A percentile compares a stretch with the other conserved stretches of the same genome.
Evolutionary conservation across 169 alveolate species (phyloP).

Genomic region (Cytauxzoon felis): DNA sequence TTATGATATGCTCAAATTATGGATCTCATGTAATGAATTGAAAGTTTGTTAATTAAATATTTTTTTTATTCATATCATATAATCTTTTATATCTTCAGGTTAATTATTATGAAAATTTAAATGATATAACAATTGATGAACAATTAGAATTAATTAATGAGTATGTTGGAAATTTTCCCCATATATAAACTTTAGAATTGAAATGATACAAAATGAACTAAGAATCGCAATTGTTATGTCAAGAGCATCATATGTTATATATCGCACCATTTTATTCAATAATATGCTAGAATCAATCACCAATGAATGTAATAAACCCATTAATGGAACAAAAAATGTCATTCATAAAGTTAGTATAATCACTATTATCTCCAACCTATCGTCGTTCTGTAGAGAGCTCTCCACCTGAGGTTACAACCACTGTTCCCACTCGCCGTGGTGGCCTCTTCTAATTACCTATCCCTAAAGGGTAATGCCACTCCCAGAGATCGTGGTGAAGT

Average conservation of each 20-base stretch:
- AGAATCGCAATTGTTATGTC: conserved; percentile 37
- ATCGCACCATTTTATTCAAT: conserved; percentile 56
- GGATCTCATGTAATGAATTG: conserved; percentile 58
- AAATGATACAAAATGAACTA: conserved; percentile 46
- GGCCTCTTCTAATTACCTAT: too few relatives aligned
- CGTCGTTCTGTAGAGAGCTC: too few relatives aligned
- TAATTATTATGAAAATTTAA: conserved; percentile 53
- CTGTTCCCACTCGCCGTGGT: too few relatives aligned
- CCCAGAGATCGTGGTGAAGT: too few relatives aligned
- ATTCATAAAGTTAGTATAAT: neutral
- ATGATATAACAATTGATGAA: conserved; percentile 26
- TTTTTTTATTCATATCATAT: neutral
- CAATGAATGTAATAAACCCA: conserved; percentile 2
- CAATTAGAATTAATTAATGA: conserved; percentile 25
- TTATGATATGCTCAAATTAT: conserved; percentile 43
- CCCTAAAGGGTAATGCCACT: too few relatives aligned
- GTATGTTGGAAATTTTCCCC: neutral
- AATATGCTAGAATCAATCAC: conserved; percentile 31
- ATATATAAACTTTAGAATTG: conserved; percentile 14
- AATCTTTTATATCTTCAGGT: conserved; percentile 31
- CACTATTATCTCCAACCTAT: neutral
- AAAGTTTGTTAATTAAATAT: conserved; percentile 22
- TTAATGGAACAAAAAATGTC: conserved; percentile 16
- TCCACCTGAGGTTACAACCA: too few relatives aligned
- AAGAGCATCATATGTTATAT: conserved; percentile 52